Evolutionary conservation across 495 filamentous ascomycete species (phyloP).

Genomic region (Penicillium subrubescens): DNA sequence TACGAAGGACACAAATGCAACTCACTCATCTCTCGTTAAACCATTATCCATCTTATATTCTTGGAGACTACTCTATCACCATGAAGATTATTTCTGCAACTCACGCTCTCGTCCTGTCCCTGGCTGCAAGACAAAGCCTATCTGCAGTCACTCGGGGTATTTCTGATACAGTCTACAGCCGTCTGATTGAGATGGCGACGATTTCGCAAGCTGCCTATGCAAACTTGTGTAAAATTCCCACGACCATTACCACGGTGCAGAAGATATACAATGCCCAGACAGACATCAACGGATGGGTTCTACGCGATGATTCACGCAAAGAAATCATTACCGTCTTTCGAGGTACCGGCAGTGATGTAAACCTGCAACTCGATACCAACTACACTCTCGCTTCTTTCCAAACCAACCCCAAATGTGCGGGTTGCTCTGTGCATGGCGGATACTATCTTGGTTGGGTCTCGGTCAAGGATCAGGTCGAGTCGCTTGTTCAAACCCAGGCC

Average conservation of each 20-base stretch:
- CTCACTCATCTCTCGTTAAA: too few species aligned
- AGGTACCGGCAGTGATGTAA: conserved; percentile 8
- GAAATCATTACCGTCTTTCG: conserved; percentile 14
- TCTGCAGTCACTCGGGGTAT: conserved; percentile 7
- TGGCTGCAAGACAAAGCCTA: conserved; percentile 3
- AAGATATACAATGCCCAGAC: conserved; percentile 14
- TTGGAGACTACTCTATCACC: neutral
- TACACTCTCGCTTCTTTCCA: conserved; percentile 11
- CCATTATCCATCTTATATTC: too few species aligned
- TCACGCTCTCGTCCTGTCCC: neutral
- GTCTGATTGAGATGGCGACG: conserved; percentile 12
- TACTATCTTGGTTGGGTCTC: conserved; percentile 15
- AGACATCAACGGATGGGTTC: conserved; percentile 14
- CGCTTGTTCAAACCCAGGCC: conserved; percentile 10
- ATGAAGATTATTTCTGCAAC: conserved; percentile 5
- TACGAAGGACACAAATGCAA: too few species aligned
- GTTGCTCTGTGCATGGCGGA: conserved; percentile 10
- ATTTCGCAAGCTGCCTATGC: conserved; percentile 13
- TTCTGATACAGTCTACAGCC: conserved; percentile 5
- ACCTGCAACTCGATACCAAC: conserved; percentile 12
- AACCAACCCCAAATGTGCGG: conserved; percentile 7
- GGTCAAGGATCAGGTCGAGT: conserved; percentile 13
- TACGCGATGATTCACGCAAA: conserved; percentile 7
- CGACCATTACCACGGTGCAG: conserved; percentile 4
- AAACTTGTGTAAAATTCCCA: conserved; percentile 10